Conservation (phyloP, 1,284 basidiomycete species). For the Heliocybe sulcata region DNA sequence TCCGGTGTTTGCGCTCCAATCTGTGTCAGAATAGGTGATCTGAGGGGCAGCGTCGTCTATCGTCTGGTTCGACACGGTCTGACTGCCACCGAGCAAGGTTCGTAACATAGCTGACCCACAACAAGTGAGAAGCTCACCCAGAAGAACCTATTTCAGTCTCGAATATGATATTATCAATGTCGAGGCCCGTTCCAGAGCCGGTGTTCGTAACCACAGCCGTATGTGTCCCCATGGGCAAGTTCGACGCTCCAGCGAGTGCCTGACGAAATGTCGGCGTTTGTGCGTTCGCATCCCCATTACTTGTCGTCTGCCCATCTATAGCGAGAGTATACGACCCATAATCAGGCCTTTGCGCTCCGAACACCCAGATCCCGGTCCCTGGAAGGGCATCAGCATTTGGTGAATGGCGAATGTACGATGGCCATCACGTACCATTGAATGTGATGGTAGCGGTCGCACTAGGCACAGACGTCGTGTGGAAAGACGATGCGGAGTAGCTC, state of each 20-base stretch:
- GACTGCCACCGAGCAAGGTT: constrained; percentile 15
- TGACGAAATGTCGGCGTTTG: constrained; percentile 25
- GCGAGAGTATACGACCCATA: constrained; percentile 41
- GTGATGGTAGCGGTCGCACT: constrained; percentile 18
- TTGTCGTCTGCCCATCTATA: constrained; percentile 35
- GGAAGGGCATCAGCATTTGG: background rate
- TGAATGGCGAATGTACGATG: background rate
- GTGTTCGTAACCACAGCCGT: constrained; percentile 37
- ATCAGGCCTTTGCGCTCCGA: constrained; percentile 35
- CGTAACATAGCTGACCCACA: background rate
- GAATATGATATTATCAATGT: constrained; percentile 41
- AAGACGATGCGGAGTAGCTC: constrained; percentile 15
- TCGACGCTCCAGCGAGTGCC: constrained; percentile 33
- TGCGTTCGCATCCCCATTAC: constrained; percentile 27
- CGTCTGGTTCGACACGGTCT: constrained; percentile 19
- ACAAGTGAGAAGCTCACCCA: constrained; percentile 22
- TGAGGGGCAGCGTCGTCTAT: constrained; percentile 33
- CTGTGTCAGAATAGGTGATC: constrained; percentile 27
- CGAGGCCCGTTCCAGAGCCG: constrained; percentile 29
- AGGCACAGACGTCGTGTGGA: constrained; percentile 15
- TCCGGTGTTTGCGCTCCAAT: constrained; percentile 25
- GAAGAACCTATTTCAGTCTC: constrained; percentile 28
- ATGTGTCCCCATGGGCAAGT: constrained; percentile 36
- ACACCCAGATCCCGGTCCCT: constrained; percentile 41
- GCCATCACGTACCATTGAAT: constrained; percentile 24